phyloP scores from a whole-genome alignment of 1,139 yeast genomes.

The Scheffersomyces cryptocercus region DNA sequence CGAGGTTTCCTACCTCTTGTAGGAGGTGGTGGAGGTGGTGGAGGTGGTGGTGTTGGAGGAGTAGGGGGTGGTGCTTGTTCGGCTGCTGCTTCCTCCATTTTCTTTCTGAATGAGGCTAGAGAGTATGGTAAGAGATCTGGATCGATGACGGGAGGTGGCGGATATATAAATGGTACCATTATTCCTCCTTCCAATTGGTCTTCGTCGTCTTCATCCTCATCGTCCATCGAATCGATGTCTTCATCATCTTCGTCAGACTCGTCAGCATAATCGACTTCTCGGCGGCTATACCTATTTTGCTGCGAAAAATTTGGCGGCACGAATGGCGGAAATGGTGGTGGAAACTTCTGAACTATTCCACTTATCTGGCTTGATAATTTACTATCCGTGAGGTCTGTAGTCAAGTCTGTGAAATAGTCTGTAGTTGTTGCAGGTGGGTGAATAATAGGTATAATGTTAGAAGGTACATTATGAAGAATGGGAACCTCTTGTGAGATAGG shows the following conservation, averaged over 20 bases:
- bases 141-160: conserved; percentile 43
- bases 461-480: conserved; percentile 34
- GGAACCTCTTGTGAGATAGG: conserved; percentile 8
- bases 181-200: conserved; percentile 25
- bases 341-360: conserved; percentile 32
- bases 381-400: conserved; percentile 18
- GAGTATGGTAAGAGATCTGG: conserved; percentile 26
- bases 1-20: conserved; percentile 11
- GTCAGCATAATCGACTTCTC: conserved; percentile 11
- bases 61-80: conserved; percentile 1
- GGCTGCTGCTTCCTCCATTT: conserved; percentile 1
- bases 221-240: conserved; percentile 6
- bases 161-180: conserved; percentile 49
- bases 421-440: conserved; percentile 28
- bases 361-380: conserved; percentile 22
- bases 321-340: conserved; percentile 45
- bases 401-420: conserved; percentile 42
- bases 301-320: conserved; percentile 10
- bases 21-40: conserved; percentile 8
- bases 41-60: not conserved
- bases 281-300: conserved; percentile 6
- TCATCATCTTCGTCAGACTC: conserved; percentile 7
- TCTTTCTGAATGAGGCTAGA: conserved; percentile 11
- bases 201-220: conserved; percentile 1
- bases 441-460: conserved; percentile 39